Base-by-base conservation (phyloP, 306 rosid genomes). In the Cicer cuneatum region DNA sequence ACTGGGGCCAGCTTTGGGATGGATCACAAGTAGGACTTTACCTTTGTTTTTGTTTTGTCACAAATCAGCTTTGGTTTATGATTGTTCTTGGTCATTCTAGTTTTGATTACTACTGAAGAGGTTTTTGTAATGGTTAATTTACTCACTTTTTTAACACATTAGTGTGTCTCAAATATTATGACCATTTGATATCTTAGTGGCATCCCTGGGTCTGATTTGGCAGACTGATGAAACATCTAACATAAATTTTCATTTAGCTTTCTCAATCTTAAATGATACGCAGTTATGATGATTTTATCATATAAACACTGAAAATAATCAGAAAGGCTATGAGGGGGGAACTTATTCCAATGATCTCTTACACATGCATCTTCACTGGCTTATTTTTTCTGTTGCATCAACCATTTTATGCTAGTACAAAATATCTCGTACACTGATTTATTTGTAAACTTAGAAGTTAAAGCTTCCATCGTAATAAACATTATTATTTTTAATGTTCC, bases 1-100 rank as follows among this genome's bases (percentile, higher is more conserved):
- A 94, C 79, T 92, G 99, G 99, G 99, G 99, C 64, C 99, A 94
- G 89, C 99, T 94, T 24, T 92, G 97, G 97, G 99, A 94, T 84
- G 99, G 99, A 85, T 90, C 99, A 1, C 99, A 94, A 80, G 99
- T 94, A 84, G 61, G 73, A 57, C 46, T 18, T 10, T 69, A 12
- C 63, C 58, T 40, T 42, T 37, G 66, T 14, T 62, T 77, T 8
- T 6, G 12, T 42, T 15, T 51, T 68, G 38, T 64, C 59, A 29
- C 40, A 29, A 72, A 54, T 54, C 49, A 46, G 49, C 63, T 68
- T 24, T 13, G 2, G 64, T 47, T 83, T 72, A 13, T 35, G 64
- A 46, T 43, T 66, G 2, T 11, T 64, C 72, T 64, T 48, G 40
- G 54, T 18, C 42, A 45, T 71, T 41, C 35, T 80, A 16, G 59